Percentiles rank a stretch among this genome's conserved stretches.
These are phyloP conservation scores for Nitzschia inconspicua DNA, from an alignment of 108 stramenopile genomes.

Conservation along the genomic window DNA sequence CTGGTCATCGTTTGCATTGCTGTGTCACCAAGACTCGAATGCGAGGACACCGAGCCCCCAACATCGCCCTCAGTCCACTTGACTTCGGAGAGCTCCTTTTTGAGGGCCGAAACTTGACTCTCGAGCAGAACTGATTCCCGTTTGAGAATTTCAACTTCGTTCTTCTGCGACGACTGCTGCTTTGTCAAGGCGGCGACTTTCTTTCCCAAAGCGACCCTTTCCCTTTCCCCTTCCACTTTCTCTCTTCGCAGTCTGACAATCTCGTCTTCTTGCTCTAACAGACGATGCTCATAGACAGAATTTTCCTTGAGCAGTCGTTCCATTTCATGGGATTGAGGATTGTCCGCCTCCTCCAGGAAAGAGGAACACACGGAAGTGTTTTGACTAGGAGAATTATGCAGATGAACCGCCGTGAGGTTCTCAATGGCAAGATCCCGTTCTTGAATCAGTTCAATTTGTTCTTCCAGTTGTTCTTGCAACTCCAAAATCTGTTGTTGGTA, in stretches of 20 bases:
- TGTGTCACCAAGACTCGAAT: background rate
- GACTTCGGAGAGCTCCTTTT: no score
- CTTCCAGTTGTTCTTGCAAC: background rate
- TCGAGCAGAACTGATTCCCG: background rate
- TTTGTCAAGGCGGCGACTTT: background rate
- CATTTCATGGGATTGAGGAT: conserved; percentile 2
- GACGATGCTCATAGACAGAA: background rate
- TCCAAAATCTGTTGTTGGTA: conserved; percentile 1
- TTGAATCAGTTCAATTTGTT: conserved; percentile 1
- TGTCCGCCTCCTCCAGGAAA: background rate
- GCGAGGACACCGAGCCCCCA: background rate
- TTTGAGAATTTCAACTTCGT: background rate
- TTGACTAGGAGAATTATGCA: background rate
- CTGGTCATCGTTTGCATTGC: background rate
- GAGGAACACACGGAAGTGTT: conserved; percentile 7
- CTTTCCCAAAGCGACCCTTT: background rate
- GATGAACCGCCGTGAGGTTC: conserved; percentile 2
- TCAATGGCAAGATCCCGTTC: conserved; percentile 2
- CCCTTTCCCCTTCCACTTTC: background rate
- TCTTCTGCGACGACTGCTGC: background rate
- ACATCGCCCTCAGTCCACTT: no score
- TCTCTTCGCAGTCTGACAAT: background rate
- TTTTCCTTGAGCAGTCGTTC: conserved; percentile 10
- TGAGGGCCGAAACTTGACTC: no score
- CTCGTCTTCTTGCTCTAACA: conserved; percentile 1